Base-by-base conservation (phyloP, 1,284 basidiomycete species). In the Fistulina hepatica region DNA sequence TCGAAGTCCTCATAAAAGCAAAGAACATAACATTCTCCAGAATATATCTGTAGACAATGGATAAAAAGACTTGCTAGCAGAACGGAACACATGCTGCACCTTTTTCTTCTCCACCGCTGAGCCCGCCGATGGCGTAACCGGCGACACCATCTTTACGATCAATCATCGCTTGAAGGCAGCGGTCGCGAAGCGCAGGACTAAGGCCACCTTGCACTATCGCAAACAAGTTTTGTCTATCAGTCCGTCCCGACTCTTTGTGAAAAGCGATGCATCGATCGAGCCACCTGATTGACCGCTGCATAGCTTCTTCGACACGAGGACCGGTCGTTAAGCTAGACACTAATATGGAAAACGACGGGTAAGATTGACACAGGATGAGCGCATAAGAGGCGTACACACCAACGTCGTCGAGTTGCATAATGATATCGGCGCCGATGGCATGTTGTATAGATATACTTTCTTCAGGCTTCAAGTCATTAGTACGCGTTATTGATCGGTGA, bases 371-470 rank as follows among this genome's bases (percentile, higher is more conserved):
- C 22, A 23, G n/a, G 33, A 24, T 16, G 33, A 27, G 10, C 22
- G 49, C 16, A 36, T 44, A 40, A 33, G 23, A 36, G 33, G 16
- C 27, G 19, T 37, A 17, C 77, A 56, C 49, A 81, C 83, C 86
- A 37, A 90, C 88, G 58, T 90, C 86, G 53, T 90, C 85, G 10
- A 90, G 65, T 52, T 90, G 85, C 86, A 90, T 90, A 46, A 91
- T 88, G 41, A 91, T 91, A 55, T 91, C 86, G 12, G 80, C 82
- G 4, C 86, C 85, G 32, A 91, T 89, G 4, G 78, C 67, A 51
- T 91, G 86, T 53, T 89, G 83, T 49, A 82, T 79, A n/a, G 75
- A 71, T 25, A 89, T 86, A 46, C 81, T 84, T 61, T 86, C 79
- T 59, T 89, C 84, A 27, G 85, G 84, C 77, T 85, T 40, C 24